Base-by-base conservation (phyloP, 352 stramenopile genomes). In the Pythium utonaiense region DNA sequence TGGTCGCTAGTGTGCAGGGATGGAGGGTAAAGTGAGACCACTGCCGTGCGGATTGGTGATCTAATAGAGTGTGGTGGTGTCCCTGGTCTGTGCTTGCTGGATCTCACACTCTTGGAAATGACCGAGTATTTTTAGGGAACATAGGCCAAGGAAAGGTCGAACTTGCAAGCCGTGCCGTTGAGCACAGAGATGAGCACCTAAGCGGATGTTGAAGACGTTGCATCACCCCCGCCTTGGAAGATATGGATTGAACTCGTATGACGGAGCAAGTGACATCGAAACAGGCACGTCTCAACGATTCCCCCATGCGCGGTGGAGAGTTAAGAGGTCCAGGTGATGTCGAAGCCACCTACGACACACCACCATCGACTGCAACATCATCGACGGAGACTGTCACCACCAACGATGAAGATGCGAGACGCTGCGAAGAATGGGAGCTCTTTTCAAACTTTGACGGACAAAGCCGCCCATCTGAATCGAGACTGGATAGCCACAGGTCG, bases 351-450 rank as follows among this genome's bases (percentile, higher is more conserved):
- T 31, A 58, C 45, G 14, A 47, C 3, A 42, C 49, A 1, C 36
- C 56, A 16, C 56, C 56, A 6, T 48, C 56, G 17, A 56, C 64
- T 24, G 64, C 64, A 1, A 49, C 36, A 28, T 71, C 64, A 1
- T 55, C 53, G 6, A 31, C 44, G 0, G 64, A 70, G 12, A 71
- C 64, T 3, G 38, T 71, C 53, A 49, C 33, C 12, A 71, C 64
- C 1, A 64, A 53, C 24, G 64, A 71, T 21, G 64, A 59, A 52
- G 58, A 71, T 28, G 64, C 64, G 2, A 36, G 19, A 6, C 38
- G 31, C 21, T 71, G 58, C 31, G 58, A 71, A 14, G 64, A 67
- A 31, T 71, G 64, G 64, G 64, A 71, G 16, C 40, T 71, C 12
- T 71, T 71, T 28, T 42, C 64, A 36, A 34, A 70, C 3, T 58